phyloP scores from a whole-genome alignment of 2,329 filamentous ascomycete genomes.

The Fusarium musae region DNA sequence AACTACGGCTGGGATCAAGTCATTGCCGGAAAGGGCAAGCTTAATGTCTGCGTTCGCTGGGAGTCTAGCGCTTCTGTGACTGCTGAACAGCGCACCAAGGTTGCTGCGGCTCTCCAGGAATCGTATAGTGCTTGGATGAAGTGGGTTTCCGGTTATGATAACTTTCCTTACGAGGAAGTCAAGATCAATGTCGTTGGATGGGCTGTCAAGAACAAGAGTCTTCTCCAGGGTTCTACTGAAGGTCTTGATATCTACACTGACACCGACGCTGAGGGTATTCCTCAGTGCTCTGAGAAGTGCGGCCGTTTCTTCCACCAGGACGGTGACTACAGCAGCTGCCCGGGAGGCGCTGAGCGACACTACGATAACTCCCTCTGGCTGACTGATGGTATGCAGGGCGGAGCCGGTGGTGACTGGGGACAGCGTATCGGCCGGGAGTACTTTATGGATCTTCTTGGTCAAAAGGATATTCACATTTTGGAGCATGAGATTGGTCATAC shows the following conservation, averaged over 20 bases:
- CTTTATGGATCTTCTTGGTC: slow-evolving; percentile 52
- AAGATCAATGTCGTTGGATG: slow-evolving; percentile 56
- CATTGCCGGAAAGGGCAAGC: slow-evolving; percentile 46
- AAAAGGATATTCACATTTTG: slow-evolving; percentile 56
- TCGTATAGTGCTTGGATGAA: slow-evolving; percentile 56
- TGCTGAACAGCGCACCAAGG: slow-evolving; percentile 51
- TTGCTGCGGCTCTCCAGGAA: slow-evolving; percentile 49
- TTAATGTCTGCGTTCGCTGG: slow-evolving; percentile 56
- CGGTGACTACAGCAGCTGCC: slow-evolving; percentile 54
- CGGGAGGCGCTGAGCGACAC: slow-evolving; percentile 49
- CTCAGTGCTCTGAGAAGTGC: slow-evolving; percentile 54
- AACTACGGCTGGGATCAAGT: slow-evolving; percentile 52
- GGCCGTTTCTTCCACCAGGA: slow-evolving; percentile 59
- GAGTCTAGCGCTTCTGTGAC: slow-evolving; percentile 52
- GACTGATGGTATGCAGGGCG: slow-evolving; percentile 57
- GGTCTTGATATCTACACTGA: slow-evolving; percentile 56
- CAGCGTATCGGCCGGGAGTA: slow-evolving; percentile 57
- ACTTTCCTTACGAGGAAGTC: slow-evolving; percentile 55
- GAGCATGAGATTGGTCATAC: slow-evolving; percentile 60
- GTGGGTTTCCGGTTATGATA: slow-evolving; percentile 56
- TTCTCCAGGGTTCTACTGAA: slow-evolving; percentile 52
- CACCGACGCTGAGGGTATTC: slow-evolving; percentile 52
- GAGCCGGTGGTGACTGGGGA: slow-evolving; percentile 60
- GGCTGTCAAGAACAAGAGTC: slow-evolving; percentile 52
- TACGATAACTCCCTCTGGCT: slow-evolving; percentile 61